A percentile compares a stretch with the other conserved stretches of the same genome.
Evolutionary conservation across 2,329 filamentous ascomycete species (phyloP).

Genomic region (Pseudocercospora crystallina): DNA sequence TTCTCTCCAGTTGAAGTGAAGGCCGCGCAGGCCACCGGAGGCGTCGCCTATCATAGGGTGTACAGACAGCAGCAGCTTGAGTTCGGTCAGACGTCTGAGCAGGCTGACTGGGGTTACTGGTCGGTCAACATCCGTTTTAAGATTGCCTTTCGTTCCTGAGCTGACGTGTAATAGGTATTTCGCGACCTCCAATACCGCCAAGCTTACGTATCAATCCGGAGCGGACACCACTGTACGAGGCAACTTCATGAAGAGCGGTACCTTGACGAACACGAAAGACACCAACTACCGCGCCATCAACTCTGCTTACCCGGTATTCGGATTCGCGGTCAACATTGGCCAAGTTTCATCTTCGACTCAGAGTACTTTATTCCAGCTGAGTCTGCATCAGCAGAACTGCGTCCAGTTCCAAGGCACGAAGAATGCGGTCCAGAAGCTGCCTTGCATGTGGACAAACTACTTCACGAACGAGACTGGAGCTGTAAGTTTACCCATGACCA

Average conservation of each 20-base stretch:
- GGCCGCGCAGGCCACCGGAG: conserved; percentile 7
- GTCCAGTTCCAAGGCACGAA: conserved; percentile 47
- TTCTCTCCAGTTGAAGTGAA: conserved; percentile 12
- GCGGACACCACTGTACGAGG: conserved; percentile 47
- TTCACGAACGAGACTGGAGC: conserved; percentile 47
- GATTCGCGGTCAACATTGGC: conserved; percentile 52
- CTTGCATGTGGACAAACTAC: conserved; percentile 55
- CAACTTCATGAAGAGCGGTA: conserved; percentile 46
- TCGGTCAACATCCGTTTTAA: not conserved
- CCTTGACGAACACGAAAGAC: conserved; percentile 46
- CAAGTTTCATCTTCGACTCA: conserved; percentile 39
- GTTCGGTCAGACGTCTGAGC: conserved; percentile 50
- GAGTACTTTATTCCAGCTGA: conserved; percentile 51
- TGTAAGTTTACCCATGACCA: conserved; percentile 31
- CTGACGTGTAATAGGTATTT: conserved; percentile 41
- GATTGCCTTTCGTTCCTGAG: no score
- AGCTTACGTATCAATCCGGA: conserved; percentile 50
- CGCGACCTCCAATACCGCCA: conserved; percentile 45
- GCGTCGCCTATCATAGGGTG: conserved; percentile 31
- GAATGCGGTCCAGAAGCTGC: conserved; percentile 38
- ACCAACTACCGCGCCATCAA: conserved; percentile 50
- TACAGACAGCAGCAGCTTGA: conserved; percentile 32
- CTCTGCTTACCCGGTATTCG: conserved; percentile 53
- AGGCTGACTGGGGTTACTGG: conserved; percentile 55
- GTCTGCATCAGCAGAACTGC: conserved; percentile 51